These are phyloP conservation scores for Grosmannia serpens DNA, from an alignment of 2,329 filamentous ascomycete genomes.

Conservation along the genomic window DNA sequence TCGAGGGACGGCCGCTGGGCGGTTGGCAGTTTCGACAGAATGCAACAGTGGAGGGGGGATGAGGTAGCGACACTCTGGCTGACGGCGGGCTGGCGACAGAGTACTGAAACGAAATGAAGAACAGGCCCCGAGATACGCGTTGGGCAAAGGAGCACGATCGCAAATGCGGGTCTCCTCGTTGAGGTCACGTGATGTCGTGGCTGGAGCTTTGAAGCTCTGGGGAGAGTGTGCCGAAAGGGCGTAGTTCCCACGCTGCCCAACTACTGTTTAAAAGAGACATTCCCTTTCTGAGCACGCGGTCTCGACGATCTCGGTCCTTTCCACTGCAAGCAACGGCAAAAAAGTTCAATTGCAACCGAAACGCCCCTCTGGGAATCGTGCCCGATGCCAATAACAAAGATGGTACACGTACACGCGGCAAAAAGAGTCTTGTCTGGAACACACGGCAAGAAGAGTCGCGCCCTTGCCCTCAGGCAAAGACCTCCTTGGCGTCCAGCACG, in stretches of 20 bases:
- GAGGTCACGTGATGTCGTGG: neutral
- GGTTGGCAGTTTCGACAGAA: neutral
- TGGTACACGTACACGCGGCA: neutral
- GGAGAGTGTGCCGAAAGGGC: too few species aligned
- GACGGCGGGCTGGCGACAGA: neutral
- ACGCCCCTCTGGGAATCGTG: neutral
- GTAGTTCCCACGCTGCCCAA: too few species aligned
- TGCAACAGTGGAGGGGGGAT: neutral
- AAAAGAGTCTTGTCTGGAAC: neutral
- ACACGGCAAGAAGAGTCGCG: neutral
- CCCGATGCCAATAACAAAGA: neutral
- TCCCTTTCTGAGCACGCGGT: too few species aligned
- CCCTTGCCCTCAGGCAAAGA: conserved; percentile 52
- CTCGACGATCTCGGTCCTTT: neutral
- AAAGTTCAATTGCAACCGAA: neutral
- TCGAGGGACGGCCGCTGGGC: neutral
- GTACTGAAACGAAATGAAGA: neutral
- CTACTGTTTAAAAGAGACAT: too few species aligned
- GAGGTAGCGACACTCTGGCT: neutral
- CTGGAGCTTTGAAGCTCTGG: too few species aligned
- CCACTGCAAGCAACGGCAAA: neutral
- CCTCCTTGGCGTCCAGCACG: conserved; percentile 61
- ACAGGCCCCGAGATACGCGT: neutral
- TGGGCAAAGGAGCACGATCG: neutral
- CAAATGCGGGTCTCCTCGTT: neutral